A percentile compares a stretch with the other conserved stretches of the same genome.
These are phyloP conservation scores for Cystobasidium slooffiae DNA, from an alignment of 1,284 basidiomycete species.

Conservation along the genomic window DNA sequence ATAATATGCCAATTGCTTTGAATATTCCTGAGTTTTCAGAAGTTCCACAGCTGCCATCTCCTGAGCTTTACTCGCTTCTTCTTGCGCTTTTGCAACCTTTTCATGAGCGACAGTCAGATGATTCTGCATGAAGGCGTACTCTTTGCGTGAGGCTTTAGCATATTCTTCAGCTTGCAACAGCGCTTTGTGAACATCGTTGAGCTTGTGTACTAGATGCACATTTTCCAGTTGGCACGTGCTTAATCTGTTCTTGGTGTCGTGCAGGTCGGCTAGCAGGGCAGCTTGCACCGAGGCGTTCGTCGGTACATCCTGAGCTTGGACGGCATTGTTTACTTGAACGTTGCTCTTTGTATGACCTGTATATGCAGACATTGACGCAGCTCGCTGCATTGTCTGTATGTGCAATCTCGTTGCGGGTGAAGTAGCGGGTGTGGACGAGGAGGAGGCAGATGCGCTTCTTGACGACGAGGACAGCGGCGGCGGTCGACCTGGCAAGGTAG, in stretches of 20 bases:
- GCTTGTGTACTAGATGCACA: background rate
- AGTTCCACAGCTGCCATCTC: background rate
- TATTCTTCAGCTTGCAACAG: background rate
- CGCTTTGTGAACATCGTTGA: background rate
- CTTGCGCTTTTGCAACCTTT: background rate
- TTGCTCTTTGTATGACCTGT: background rate
- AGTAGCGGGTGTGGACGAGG: background rate
- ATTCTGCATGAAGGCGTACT: background rate
- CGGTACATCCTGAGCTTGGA: background rate
- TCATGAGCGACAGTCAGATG: background rate
- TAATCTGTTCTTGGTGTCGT: background rate
- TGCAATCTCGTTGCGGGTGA: background rate
- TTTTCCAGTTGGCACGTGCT: slow-evolving; percentile 10
- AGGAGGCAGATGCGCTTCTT: too few species aligned
- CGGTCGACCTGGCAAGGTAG: too few species aligned
- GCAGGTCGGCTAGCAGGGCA: slow-evolving; percentile 1
- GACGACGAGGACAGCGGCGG: too few species aligned
- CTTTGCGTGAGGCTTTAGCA: background rate
- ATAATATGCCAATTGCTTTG: background rate
- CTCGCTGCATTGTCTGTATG: background rate
- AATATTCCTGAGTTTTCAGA: background rate
- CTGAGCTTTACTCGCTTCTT: slow-evolving; percentile 1
- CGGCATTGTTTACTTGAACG: background rate
- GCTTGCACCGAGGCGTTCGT: background rate
- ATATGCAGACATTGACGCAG: background rate